Evolutionary conservation across 495 filamentous ascomycete species (phyloP), one percentile per base, ranked within the genome.

Genomic region (Corynascus novoguineensis): DNA sequence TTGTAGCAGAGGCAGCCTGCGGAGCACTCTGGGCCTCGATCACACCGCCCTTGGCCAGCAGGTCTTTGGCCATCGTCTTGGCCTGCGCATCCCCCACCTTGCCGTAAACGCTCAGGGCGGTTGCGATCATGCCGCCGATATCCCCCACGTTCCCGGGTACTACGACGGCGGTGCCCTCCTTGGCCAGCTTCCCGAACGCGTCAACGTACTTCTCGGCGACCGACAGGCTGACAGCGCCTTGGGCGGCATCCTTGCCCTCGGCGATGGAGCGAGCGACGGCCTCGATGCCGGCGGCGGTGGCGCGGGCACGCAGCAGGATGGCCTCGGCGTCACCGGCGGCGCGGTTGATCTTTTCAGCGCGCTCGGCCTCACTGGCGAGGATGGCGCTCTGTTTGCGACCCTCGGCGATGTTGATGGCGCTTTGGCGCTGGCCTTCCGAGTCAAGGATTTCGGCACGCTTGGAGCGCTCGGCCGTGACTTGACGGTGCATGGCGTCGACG

Each of bases 121-220:
- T 95, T 25, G 95, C 90, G 74, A 98, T 97, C 95, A 98, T 96
- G 29, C 90, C 85, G 22, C 89, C 87, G 51, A 98, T 87, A 69
- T 98, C 93, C n/a, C 95, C 93, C 34, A 97, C 87, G 70, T 98
- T 97, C 0, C 95, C 93, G 1, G 93, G 93, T 9, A 98, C 92
- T 29, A 98, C 88, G 22, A 97, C 86, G 2, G 90, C 85, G 11
- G 93, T 98, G 56, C 92, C 88, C 76, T 97, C 89, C 71, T 90
- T 91, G 34, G 93, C 93, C 58, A 98, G 73, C 50, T 88, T 88
- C 44, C 83, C 87, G 71, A 96, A 98, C 2, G 93, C 93, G 49
- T 96, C 92, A 28, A 98, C 95, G 62, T 97, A 98, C 71, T 96
- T 95, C 83, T 98, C 93, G 3, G 93, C 93, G 1, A 98, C 90